Evolutionary conservation across 2,329 filamentous ascomycete genomes (phyloP), one percentile per base, ranked within the genome.

Genomic region (Fusarium setosum): DNA sequence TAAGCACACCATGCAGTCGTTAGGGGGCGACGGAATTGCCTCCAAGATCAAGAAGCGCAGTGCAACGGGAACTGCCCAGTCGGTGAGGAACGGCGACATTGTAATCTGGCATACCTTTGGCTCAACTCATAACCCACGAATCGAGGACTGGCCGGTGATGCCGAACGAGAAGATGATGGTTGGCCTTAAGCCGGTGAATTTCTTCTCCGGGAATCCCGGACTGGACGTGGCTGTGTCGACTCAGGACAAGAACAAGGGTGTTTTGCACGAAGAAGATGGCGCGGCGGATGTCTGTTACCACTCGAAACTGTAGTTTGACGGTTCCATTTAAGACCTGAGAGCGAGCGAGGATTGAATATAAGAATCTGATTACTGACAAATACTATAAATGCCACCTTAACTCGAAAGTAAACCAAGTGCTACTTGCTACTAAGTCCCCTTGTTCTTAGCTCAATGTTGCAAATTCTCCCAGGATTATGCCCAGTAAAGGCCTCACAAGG

Each of bases 61-160:
- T 13, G 50, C 48, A 8, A 76, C 80, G 3, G 29, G 59, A 9
- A 18, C 23, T 5, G 15, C 26, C 78, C 84, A 42, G 72, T 82
- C 24, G 68, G 83, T 74, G 77, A 64, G 77, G 47, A 64, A 89
- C 59, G 76, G 81, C 18, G 83, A 88, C 38, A 81, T 87, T 37
- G 84, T 89, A 2, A 75, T 89, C 5, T 89, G 85, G 84, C 81
- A 87, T 17, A 84, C 86, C 4, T 84, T 83, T 69, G 80, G 88
- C 17, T 84, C 89, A 23, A 91, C 89, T 31, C 89, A 91, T 65
- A 86, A 89, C 21, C 88, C 88, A 0, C 80, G 88, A 1, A 82
- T 86, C 11, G 89, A 91, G 67, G 89, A 91, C 69, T 91, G 89
- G 80, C 89, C 88, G 0, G 86, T 90, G 6, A 91, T 91, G 89